Conservation (phyloP, 2,329 filamentous ascomycete species). For the Curvularia verruculosa region DNA sequence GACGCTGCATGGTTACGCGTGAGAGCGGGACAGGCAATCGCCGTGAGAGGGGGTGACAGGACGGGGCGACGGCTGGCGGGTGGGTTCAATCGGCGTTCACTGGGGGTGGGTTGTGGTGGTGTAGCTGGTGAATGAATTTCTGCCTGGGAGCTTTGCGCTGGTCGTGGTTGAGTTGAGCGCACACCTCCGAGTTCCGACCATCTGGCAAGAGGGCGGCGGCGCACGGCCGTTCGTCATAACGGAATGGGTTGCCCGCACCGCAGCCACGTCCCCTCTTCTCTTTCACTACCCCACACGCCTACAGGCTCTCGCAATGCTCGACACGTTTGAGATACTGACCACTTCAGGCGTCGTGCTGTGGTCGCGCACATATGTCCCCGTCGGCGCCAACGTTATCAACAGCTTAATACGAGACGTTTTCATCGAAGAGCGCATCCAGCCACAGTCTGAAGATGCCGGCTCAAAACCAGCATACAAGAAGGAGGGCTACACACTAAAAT, state of each 20-base stretch:
- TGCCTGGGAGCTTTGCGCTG: slow-evolving; percentile 15
- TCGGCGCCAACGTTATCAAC: slow-evolving; percentile 86
- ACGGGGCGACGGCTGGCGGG: background rate
- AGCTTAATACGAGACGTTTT: slow-evolving; percentile 95
- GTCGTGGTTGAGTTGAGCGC: slow-evolving; percentile 2
- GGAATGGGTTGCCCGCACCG: slow-evolving; percentile 15
- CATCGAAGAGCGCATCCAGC: slow-evolving; percentile 85
- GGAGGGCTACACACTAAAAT: slow-evolving; percentile 94
- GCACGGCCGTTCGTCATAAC: slow-evolving; percentile 40
- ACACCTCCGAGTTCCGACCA: slow-evolving; percentile 21
- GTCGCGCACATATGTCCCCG: slow-evolving; percentile 83
- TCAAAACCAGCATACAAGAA: slow-evolving; percentile 79
- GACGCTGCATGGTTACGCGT: slow-evolving; percentile 75
- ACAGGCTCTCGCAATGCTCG: slow-evolving; percentile 70
- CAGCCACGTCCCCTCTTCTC: slow-evolving; percentile 3
- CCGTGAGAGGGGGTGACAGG: background rate
- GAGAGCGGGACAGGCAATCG: background rate
- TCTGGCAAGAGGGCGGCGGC: slow-evolving; percentile 29
- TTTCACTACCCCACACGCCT: slow-evolving; percentile 9
- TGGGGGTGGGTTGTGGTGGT: slow-evolving; percentile 8
- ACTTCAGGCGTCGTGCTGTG: slow-evolving; percentile 96
- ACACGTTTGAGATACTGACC: slow-evolving; percentile 95
- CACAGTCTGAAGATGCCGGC: slow-evolving; percentile 65
- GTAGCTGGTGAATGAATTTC: slow-evolving; percentile 17
- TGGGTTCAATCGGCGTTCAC: background rate